These are phyloP conservation scores for Trametes sp. DNA, from an alignment of 1,284 basidiomycete species.

Conservation along the genomic window DNA sequence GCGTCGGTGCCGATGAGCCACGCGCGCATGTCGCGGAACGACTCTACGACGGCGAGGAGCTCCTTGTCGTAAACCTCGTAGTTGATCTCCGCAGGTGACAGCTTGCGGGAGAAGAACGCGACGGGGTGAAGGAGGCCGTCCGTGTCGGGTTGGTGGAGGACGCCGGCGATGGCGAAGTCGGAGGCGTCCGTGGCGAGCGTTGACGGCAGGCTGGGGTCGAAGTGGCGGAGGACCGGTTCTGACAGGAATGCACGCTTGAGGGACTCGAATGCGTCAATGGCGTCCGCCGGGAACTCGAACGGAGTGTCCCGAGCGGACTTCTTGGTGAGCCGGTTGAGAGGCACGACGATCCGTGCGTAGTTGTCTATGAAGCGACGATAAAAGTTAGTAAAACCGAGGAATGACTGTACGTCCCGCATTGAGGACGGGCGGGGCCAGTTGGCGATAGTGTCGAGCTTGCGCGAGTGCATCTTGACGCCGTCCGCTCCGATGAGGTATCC, in stretches of 20 bases:
- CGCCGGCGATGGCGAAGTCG: slow-evolving; percentile 35
- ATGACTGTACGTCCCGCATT: slow-evolving; percentile 42
- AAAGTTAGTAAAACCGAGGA: slow-evolving; percentile 51
- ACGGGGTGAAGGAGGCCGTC: slow-evolving; percentile 41
- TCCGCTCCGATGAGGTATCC: slow-evolving; percentile 46
- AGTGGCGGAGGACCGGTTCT: slow-evolving; percentile 43
- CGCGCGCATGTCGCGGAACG: slow-evolving; percentile 42
- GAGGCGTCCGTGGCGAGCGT: slow-evolving; percentile 39
- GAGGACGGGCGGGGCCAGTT: slow-evolving; percentile 48
- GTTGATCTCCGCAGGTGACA: slow-evolving; percentile 45
- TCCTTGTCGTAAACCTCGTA: slow-evolving; percentile 49
- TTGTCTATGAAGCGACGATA: slow-evolving; percentile 49
- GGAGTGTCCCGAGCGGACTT: slow-evolving; percentile 21
- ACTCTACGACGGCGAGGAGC: slow-evolving; percentile 45
- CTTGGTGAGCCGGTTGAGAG: slow-evolving; percentile 37
- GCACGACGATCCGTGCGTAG: slow-evolving; percentile 42
- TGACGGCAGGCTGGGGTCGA: slow-evolving; percentile 35
- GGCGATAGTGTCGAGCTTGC: slow-evolving; percentile 47
- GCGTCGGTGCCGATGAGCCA: slow-evolving; percentile 41
- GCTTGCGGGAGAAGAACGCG: slow-evolving; percentile 41
- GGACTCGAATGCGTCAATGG: slow-evolving; percentile 33
- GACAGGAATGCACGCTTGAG: slow-evolving; percentile 41
- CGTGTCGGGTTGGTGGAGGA: slow-evolving; percentile 41
- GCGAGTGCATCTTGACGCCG: slow-evolving; percentile 48
- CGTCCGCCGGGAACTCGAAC: slow-evolving; percentile 19